Conservation (phyloP, 345 rosid genomes). For the Populus pruinosa region DNA sequence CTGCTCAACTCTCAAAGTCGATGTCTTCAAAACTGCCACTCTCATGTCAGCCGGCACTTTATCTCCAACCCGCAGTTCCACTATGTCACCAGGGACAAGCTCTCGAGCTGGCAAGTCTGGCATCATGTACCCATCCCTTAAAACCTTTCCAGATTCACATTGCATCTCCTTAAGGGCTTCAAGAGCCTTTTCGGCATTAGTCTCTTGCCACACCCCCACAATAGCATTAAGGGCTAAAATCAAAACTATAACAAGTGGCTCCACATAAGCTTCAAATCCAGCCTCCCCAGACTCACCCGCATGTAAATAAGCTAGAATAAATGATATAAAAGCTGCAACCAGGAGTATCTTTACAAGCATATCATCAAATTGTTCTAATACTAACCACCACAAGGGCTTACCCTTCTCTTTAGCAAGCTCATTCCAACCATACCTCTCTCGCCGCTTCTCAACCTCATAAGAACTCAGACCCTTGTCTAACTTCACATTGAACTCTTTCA, state of each 20-base stretch:
- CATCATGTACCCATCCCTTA: conserved; percentile 63
- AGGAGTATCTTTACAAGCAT: conserved; percentile 86
- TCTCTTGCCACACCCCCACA: conserved; percentile 98
- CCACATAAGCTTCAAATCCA: conserved; percentile 73
- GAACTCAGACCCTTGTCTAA: conserved; percentile 60
- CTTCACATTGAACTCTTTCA: conserved; percentile 62
- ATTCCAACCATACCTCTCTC: conserved; percentile 65
- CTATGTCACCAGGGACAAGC: conserved; percentile 87
- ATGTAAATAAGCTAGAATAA: conserved; percentile 69
- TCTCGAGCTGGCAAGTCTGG: conserved; percentile 76
- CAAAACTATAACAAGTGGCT: conserved; percentile 80
- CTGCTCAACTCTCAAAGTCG: conserved; percentile 82
- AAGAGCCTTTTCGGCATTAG: conserved; percentile 85
- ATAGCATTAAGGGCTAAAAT: conserved; percentile 72
- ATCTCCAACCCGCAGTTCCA: conserved; percentile 77
- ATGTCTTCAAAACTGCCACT: conserved; percentile 58
- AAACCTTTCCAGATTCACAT: conserved; percentile 69
- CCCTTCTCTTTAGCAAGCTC: conserved; percentile 88
- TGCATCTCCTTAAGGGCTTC: conserved; percentile 95
- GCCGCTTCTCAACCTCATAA: conserved; percentile 63
- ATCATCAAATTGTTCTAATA: conserved; percentile 82
- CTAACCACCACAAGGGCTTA: conserved; percentile 72
- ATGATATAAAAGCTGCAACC: conserved; percentile 79
- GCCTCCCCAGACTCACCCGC: conserved; percentile 46
- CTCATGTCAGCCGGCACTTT: conserved; percentile 95